Base-by-base conservation (phyloP, 2,329 filamentous ascomycete genomes). In the Waltergamsia citrina region DNA sequence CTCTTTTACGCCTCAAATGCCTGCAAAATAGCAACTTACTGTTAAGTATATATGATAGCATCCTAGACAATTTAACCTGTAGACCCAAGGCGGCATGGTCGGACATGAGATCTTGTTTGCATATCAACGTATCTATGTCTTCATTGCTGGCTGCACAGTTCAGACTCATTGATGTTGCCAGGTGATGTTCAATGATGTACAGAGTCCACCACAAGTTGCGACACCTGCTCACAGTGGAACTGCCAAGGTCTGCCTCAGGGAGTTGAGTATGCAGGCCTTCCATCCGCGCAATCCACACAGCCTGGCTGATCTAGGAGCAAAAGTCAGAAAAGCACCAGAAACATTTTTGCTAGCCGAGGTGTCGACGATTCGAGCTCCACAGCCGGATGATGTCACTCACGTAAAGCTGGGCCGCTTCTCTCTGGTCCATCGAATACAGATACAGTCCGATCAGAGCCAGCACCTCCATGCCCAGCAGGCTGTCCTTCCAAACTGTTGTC, bases 151-250 rank as follows among this genome's bases (percentile, higher is more conserved):
- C 50, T 0, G 50, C 52, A 1, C 49, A 51, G 48, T 58, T 58
- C 5, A 59, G 35, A 2, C 59, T 57, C 1, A 62, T 7, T 0
- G 58, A 61, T 1, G 54, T 55, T 0, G 56, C 61, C 23, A 62
- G 56, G 16, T 62, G 54, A 0, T 53, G 47, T 18, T 62, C 59
- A 46, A 60, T 56, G 14, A 57, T 57, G 27, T 62, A 62, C 4
- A 60, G 33, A 0, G 57, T 58, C 57, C 59, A 60, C 59, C 59
- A 64, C 3, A 62, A 41, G 36, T 54, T 52, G 2, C 56, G 54
- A 28, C 56, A 61, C 1, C 48, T 45, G 0, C 43, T 40, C 1
- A 60, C 48, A 0, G 52, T 57, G 11, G 48, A 46, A 6, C 37
- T 26, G 0, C 54, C 54, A 1, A 62, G 47, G 17, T 54, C 54